Base-by-base conservation (phyloP, 2,329 filamentous ascomycete genomes). In the Arthrobotrys entomopaga region DNA sequence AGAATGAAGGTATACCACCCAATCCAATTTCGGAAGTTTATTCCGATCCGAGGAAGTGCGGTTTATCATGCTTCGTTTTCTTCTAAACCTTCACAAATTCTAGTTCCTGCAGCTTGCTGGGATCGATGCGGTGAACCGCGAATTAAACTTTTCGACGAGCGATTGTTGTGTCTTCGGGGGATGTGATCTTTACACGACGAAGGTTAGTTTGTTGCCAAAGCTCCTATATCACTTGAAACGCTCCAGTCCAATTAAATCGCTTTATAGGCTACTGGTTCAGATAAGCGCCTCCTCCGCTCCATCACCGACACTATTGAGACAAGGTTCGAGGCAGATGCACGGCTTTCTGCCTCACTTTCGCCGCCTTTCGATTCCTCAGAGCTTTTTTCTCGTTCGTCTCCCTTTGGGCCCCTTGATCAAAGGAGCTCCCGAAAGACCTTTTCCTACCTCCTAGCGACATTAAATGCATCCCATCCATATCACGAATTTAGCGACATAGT, bases 111-210 rank as follows among this genome's bases (percentile, higher is more conserved):
- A 94, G 75, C 87, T 97, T 76, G 90, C 89, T 82, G 91, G 96
- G 78, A 93, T 98, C 81, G 93, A 98, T 82, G 89, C 91, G 82
- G 91, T 98, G 78, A 94, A 93, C 75, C 90, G 90, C 83, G 91
- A 94, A 76, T 88, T 99, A 80, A 98, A 97, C 81, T 98, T 98
- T 85, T 92, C 95, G 79, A 97, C 94, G 0, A 88, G 91, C 59
- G 94, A 98, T 81, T 93, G 92, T 80, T 91, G 94, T 78, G 91
- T 99, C 74, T 90, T 93, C 26, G 95, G 95, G 79, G 91, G 92
- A 77, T 98, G 94, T 85, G 95, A 99, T 82, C 86, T 98, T 16
- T 99, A 97, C 85, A 98, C 94, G 8, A 97, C 93, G 24, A 99
- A 99, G 76, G 77, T 78, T 75, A 65, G 57, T 53, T 65, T 16